Base-by-base conservation (phyloP, 257 asterid genomes). In the Plantago ovata region DNA sequence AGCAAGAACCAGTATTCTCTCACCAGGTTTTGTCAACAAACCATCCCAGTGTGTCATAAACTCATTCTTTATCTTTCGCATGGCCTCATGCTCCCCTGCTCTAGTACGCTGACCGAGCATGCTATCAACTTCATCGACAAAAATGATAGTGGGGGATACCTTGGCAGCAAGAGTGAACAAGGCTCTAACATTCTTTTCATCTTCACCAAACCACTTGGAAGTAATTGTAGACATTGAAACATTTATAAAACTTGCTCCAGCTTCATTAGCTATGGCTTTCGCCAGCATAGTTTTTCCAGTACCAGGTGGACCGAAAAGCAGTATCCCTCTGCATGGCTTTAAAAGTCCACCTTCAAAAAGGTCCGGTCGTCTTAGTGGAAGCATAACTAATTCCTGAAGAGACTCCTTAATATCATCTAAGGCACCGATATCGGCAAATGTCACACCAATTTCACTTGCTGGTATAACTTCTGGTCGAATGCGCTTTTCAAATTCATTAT, bases 31-130 rank as follows among this genome's bases (percentile, higher is more conserved):
- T 18, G 97, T 70, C 56, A 80, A 56, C 53, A 89, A 63, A 21
- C 97, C 95, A 58, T 89, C 97, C 97, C 97, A 89, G 32, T 81
- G 89, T 59, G 94, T 69, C 97, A 89, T 85, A 85, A 89, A 85
- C 67, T 88, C 96, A 33, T 88, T 88, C 78, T 88, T 88, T 52
- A 88, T 85, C 74, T 89, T 89, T 61, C 96, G 65, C 94, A 84
- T 86, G 32, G 95, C 94, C 77, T 89, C 95, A 48, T 89, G 97
- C 70, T 89, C 97, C 50, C 96, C 95, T 0, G 80, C 77, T 69
- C 85, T 75, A 38, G 80, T 76, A 28, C 95, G 73, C 66, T 84
- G 94, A 38, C 95, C 95, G 46, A 89, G 86, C 97, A 89, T 84
- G 79, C 94, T 89, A 45, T 86, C 97, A 57, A 89, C 97, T 72